phyloP scores from a whole-genome alignment of 2,329 filamentous ascomycete genomes.

The Botrytis squamosa region DNA sequence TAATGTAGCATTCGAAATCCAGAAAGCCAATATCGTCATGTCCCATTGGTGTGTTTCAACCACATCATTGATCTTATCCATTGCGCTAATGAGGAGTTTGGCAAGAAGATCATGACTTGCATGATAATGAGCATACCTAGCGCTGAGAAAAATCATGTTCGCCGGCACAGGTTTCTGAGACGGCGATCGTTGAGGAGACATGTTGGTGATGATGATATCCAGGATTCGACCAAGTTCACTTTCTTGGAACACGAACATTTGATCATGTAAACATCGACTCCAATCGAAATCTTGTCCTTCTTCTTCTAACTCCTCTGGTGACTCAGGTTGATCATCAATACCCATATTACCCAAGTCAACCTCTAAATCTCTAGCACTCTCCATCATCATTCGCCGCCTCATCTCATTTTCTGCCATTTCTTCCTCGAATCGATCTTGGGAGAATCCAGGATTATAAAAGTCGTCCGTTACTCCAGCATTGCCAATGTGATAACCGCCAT shows the following conservation, averaged over 20 bases:
- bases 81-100: conserved; percentile 77
- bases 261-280: conserved; percentile 90
- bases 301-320: conserved; percentile 77
- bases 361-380: conserved; percentile 94
- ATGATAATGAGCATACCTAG: conserved; percentile 95
- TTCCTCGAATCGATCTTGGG: conserved; percentile 92
- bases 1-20: conserved; percentile 95
- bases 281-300: conserved; percentile 95
- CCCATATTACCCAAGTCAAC: conserved; percentile 95
- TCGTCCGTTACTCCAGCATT: conserved; percentile 79
- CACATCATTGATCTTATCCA: conserved; percentile 95
- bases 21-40: conserved; percentile 98
- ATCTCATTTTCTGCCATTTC: conserved; percentile 96
- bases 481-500: conserved; percentile 89
- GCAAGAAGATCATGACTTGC: conserved; percentile 80
- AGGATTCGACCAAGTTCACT: conserved; percentile 87
- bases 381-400: conserved; percentile 97
- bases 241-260: conserved; percentile 99
- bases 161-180: conserved; percentile 98
- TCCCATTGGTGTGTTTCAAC: conserved; percentile 98
- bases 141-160: conserved; percentile 94
- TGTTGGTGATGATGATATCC: conserved; percentile 94
- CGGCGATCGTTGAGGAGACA: conserved; percentile 92
- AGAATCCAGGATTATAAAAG: conserved; percentile 91
- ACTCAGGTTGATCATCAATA: conserved; percentile 91